These are phyloP conservation scores for Acrocalymma vagum DNA, from an alignment of 2,329 filamentous ascomycete genomes.

Conservation along the genomic window DNA sequence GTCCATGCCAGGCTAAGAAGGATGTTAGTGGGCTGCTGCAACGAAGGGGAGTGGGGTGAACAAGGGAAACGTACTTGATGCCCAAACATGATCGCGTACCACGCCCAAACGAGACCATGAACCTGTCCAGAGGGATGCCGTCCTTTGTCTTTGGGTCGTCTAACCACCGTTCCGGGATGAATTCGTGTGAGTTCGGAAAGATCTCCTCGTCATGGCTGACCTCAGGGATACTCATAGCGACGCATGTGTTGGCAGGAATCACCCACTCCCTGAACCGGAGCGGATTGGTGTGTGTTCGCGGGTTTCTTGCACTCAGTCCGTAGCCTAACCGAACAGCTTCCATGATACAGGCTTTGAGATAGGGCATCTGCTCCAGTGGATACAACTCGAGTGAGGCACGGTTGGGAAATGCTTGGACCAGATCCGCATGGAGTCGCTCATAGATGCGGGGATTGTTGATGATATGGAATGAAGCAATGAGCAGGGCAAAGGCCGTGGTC, in stretches of 20 bases:
- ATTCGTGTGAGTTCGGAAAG: constrained; percentile 46
- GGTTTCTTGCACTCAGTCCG: constrained; percentile 49
- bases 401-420: constrained; percentile 38
- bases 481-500: constrained; percentile 45
- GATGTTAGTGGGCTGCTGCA: background rate
- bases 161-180: constrained; percentile 54
- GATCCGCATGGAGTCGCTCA: constrained; percentile 37
- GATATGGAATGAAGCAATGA: constrained; percentile 42
- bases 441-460: constrained; percentile 41
- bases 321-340: constrained; percentile 48
- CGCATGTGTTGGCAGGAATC: constrained; percentile 43
- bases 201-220: constrained; percentile 45
- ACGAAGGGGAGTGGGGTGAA: constrained; percentile 3
- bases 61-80: constrained; percentile 36
- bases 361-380: constrained; percentile 34
- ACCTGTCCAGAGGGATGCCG: constrained; percentile 47
- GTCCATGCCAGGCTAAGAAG: constrained; percentile 42
- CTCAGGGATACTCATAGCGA: constrained; percentile 49
- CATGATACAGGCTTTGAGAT: constrained; percentile 35
- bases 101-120: constrained; percentile 51
- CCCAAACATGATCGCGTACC: constrained; percentile 55
- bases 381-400: constrained; percentile 29
- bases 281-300: constrained; percentile 36
- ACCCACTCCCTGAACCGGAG: constrained; percentile 36
- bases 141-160: constrained; percentile 32